Percentiles rank a stretch among this genome's conserved stretches.
Conservation (phyloP, 2,329 filamentous ascomycete genomes). For the Cytospora mali region DNA sequence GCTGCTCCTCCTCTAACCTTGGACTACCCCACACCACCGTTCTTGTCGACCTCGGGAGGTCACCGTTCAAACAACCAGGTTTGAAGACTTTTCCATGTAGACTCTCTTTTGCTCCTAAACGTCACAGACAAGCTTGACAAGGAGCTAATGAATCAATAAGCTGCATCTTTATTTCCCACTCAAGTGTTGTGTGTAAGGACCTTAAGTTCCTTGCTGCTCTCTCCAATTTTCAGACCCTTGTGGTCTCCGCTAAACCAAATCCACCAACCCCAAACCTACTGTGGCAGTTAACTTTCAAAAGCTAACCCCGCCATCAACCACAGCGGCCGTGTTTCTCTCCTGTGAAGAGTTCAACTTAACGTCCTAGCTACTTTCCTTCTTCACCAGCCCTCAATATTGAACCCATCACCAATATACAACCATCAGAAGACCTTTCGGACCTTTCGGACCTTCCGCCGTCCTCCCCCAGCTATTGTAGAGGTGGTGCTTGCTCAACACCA, state of each 20-base stretch:
- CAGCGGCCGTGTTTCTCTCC: conserved; percentile 9
- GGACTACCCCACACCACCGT: neutral
- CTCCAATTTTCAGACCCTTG: conserved; percentile 1
- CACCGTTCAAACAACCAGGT: neutral
- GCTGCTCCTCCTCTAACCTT: neutral
- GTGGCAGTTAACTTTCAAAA: conserved; percentile 3
- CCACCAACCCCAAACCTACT: neutral
- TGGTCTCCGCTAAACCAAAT: neutral
- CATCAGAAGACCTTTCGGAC: conserved; percentile 1
- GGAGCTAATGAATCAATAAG: neutral
- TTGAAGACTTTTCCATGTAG: neutral
- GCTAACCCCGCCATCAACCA: conserved; percentile 2
- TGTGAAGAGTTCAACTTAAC: conserved; percentile 11
- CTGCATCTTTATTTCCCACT: neutral
- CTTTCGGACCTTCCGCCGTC: neutral
- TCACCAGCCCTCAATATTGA: neutral
- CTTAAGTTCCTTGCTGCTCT: neutral
- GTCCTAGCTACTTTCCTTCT: conserved; percentile 1
- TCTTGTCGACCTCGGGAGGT: neutral
- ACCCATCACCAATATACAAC: neutral
- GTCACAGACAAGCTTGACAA: neutral
- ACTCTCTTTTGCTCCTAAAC: neutral
- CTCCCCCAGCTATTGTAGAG: conserved; percentile 20
- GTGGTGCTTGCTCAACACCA: conserved; percentile 27
- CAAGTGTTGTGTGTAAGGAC: neutral